Evolutionary conservation across 768 basidiomycete genomes (phyloP), one percentile per base, ranked within the genome.

Genomic region (Termitomyces bulborhizus): DNA sequence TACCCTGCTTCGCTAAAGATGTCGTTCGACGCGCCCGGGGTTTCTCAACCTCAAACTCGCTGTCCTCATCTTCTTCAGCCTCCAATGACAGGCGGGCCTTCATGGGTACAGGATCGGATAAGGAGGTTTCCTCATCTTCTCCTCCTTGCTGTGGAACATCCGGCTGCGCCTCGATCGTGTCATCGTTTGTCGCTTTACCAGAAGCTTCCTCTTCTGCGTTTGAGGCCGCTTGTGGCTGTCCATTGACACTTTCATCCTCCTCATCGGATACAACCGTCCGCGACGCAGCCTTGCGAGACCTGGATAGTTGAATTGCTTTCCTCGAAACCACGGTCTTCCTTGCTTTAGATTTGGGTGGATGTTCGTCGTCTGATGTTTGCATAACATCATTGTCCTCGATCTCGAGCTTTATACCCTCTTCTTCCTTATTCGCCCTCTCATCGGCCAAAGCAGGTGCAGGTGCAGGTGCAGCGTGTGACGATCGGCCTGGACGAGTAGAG

Each of bases 71-170:
- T 5, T 71, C 69, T 1, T 67, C 66, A 15, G 57, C 39, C 29
- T 80, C 75, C n/a, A 74, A 61, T 6, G 76, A 82, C 6, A 81
- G 77, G 43, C 81, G 71, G 29, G 78, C 71, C 68, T 80, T 86
- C 61, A 73, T 68, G 4, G 76, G 73, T 24, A 68, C 69, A 29
- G 75, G 74, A 18, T 80, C 76, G 57, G 80, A 75, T 6, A 79
- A 66, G 0, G 75, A 76, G 36, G 65, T 71, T 58, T 79, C 76
- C 39, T 77, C 77, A 55, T 61, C 62, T 57, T 79, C 76, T 36
- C 76, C 76, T 55, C 60, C 62, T 4, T 57, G 21, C 21, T 21
- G 21, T 66, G 39, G 46, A 46, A 39, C 37, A 51, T 47, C 52
- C 48, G 52, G 59, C 56, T 49, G 56, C 57, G 34, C 58, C 41